These are phyloP conservation scores for Pneumocystis wakefieldiae DNA, from an alignment of 1,139 yeast genomes.

Conservation along the genomic window DNA sequence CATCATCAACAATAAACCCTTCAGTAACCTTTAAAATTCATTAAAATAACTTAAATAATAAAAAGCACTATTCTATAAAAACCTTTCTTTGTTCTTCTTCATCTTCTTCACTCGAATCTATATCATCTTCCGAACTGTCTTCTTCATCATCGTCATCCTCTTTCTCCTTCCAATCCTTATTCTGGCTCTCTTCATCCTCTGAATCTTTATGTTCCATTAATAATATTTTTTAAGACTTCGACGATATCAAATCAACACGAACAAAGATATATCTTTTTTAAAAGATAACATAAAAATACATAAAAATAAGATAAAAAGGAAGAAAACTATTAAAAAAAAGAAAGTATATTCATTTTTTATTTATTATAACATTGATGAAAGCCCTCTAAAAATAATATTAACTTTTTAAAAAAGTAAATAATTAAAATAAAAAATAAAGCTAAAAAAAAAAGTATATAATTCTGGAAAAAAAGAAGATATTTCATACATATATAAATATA, in stretches of 20 bases:
- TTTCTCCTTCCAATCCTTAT: neutral
- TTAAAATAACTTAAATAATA: constrained; percentile 1
- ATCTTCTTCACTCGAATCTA: constrained; percentile 30
- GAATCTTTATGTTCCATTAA: neutral
- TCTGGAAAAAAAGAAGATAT: neutral
- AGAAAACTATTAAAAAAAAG: neutral
- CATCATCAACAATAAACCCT: constrained; percentile 79
- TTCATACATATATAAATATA: neutral
- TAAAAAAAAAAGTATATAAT: neutral
- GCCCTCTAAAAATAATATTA: neutral
- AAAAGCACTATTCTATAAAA: constrained; percentile 16
- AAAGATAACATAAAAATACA: neutral
- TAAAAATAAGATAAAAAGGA: neutral
- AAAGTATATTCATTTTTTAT: neutral
- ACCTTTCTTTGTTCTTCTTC: constrained; percentile 31
- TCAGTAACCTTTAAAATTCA: constrained; percentile 44
- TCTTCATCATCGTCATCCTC: constrained; percentile 14
- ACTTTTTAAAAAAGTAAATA: neutral
- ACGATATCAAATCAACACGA: neutral
- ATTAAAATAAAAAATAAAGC: neutral
- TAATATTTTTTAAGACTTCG: neutral
- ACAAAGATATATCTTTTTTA: neutral
- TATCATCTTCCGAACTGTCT: constrained; percentile 18
- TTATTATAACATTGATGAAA: neutral
- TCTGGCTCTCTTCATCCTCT: constrained; percentile 5